phyloP scores from a whole-genome alignment of 2,329 filamentous ascomycete genomes.

The Coniochaeta ligniaria region DNA sequence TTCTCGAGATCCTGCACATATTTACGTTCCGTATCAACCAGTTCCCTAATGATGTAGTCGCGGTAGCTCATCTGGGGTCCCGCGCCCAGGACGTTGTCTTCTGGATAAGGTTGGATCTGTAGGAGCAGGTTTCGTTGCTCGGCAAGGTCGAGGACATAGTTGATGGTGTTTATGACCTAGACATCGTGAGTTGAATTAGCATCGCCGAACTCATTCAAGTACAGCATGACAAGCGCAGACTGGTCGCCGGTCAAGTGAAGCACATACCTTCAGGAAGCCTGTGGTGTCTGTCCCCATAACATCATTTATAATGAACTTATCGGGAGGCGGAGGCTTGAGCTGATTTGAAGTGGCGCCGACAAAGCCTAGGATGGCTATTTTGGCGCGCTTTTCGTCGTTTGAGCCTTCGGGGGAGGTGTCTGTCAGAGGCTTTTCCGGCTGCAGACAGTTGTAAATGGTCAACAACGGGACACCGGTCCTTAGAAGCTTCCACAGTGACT shows the following conservation, averaged over 20 bases:
- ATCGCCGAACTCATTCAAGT: not conserved
- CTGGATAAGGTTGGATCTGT: slow-evolving; percentile 50
- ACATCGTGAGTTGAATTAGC: slow-evolving; percentile 4
- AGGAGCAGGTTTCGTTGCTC: slow-evolving; percentile 69
- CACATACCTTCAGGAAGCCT: slow-evolving; percentile 84
- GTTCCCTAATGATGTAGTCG: slow-evolving; percentile 83
- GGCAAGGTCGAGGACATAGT: slow-evolving; percentile 81
- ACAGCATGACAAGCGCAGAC: not conserved
- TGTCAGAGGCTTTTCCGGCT: slow-evolving; percentile 57
- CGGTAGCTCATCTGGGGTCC: slow-evolving; percentile 65
- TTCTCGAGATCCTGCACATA: slow-evolving; percentile 97
- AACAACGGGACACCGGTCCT: slow-evolving; percentile 78
- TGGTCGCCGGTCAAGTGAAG: slow-evolving; percentile 11
- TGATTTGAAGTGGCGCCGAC: slow-evolving; percentile 82
- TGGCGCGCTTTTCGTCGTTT: slow-evolving; percentile 68
- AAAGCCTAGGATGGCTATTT: slow-evolving; percentile 88
- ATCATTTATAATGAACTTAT: slow-evolving; percentile 75
- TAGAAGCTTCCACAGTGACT: slow-evolving; percentile 83
- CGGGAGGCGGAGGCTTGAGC: slow-evolving; percentile 67
- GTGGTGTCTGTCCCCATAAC: slow-evolving; percentile 91
- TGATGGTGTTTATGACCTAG: slow-evolving; percentile 83
- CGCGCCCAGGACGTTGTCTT: slow-evolving; percentile 45
- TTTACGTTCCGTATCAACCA: slow-evolving; percentile 92
- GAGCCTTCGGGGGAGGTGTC: slow-evolving; percentile 54
- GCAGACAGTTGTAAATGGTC: slow-evolving; percentile 79